Percentiles rank a stretch among this genome's conserved stretches.
phyloP scores from a whole-genome alignment of 1,284 basidiomycete genomes.

The Tilletiaria anomala region DNA sequence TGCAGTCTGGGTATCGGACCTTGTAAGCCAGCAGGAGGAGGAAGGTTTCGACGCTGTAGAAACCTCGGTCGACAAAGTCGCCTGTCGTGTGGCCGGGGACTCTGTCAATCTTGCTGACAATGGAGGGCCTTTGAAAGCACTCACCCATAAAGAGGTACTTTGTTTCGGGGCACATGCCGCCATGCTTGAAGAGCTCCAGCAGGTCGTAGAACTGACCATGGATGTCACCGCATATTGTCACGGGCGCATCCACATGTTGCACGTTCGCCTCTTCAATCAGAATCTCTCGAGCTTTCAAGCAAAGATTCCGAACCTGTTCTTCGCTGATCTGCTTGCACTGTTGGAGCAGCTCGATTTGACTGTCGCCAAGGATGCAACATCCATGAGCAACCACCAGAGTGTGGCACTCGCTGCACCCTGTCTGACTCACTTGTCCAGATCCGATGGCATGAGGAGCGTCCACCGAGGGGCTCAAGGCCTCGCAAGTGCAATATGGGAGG shows the following conservation, averaged over 20 bases:
- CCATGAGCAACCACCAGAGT: not conserved
- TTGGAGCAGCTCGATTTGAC: constrained; percentile 31
- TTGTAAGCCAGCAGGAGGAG: constrained; percentile 85
- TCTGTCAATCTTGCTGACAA: not conserved
- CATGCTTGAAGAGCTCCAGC: constrained; percentile 89
- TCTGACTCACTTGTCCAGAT: not conserved
- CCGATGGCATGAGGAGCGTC: not conserved
- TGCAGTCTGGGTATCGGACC: constrained; percentile 91
- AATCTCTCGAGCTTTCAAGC: constrained; percentile 87
- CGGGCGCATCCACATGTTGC: constrained; percentile 86
- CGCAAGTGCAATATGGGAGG: too few species aligned
- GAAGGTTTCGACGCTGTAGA: constrained; percentile 95
- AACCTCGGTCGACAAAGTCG: constrained; percentile 53
- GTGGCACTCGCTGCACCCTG: too few species aligned
- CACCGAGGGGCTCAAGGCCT: too few species aligned
- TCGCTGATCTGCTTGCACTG: constrained; percentile 30
- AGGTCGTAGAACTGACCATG: constrained; percentile 97
- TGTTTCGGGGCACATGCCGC: constrained; percentile 85
- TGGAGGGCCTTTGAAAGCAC: constrained; percentile 24
- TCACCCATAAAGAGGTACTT: constrained; percentile 97
- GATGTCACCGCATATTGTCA: constrained; percentile 97
- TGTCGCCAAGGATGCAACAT: not conserved
- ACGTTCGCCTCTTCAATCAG: constrained; percentile 90
- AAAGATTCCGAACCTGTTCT: constrained; percentile 46
- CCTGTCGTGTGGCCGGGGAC: constrained; percentile 4